Conservation (phyloP, 306 rosid species). For the Cucurbita ficifolia region DNA sequence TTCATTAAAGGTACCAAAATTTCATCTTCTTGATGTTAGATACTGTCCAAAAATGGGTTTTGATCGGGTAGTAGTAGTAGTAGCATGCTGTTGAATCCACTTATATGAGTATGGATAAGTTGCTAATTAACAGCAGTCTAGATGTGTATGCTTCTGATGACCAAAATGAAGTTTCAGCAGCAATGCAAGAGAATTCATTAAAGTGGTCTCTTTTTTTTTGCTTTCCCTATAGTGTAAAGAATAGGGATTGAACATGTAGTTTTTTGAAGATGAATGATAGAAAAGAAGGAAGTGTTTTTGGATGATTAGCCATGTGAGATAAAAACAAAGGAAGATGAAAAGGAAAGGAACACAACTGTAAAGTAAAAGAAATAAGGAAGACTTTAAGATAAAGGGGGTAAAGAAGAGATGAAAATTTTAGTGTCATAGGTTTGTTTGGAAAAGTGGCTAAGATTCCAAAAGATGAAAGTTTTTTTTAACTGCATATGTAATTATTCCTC, state of each 20-base stretch:
- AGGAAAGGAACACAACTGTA: slow-evolving; percentile 3
- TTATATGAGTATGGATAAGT: not conserved
- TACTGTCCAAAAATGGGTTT: slow-evolving; percentile 5
- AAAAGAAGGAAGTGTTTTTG: slow-evolving; percentile 1
- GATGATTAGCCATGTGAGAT: slow-evolving; percentile 3
- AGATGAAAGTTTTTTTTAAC: not conserved
- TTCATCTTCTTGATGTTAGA: not conserved
- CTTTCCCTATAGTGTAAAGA: not conserved
- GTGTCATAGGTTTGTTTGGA: not conserved
- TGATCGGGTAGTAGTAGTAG: not conserved
- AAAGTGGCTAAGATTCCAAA: not conserved
- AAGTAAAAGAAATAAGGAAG: not conserved
- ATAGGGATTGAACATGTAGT: not conserved
- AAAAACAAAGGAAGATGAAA: not conserved
- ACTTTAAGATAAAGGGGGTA: not conserved
- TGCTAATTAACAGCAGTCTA: not conserved
- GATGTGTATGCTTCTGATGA: not conserved
- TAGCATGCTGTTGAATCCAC: not conserved
- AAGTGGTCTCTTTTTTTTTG: not conserved
- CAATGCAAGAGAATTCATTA: not conserved
- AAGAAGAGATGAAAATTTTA: slow-evolving; percentile 2
- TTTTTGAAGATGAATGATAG: not conserved
- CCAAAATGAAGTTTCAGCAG: not conserved
- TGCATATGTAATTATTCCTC: too few species aligned
- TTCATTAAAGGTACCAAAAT: not conserved